Base-by-base conservation (phyloP, 169 alveolate genomes). In the Hepatocystis sp. region DNA sequence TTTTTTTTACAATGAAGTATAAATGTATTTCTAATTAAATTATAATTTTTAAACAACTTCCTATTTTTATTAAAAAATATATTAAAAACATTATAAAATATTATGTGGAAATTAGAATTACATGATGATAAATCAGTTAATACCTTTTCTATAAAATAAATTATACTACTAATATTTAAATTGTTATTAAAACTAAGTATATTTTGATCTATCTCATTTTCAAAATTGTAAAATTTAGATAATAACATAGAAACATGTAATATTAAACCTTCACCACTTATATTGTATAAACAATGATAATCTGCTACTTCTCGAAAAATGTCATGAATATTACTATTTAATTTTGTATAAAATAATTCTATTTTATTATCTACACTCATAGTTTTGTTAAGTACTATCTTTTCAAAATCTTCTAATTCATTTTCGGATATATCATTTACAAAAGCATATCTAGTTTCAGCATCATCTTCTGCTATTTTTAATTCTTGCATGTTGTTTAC, bases 41-140 rank as follows among this genome's bases (percentile, higher is more conserved):
- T 42, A 52, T 66, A 67, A 19, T 84, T 67, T 53, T 66, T 39
- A 49, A 67, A 84, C 28, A 66, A 13, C 2, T 64, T 60, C 30
- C 40, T 67, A 21, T 49, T 86, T 47, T 85, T 85, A 65, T 68
- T 84, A 63, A 90, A 92, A 23, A 92, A 51, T 53, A 84, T 67
- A 34, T 71, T 86, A 64, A 90, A 92, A 8, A 90, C 67, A 46
- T 90, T 91, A 67, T 90, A 92, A 67, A 92, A 92, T 61, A 92
- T 89, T 5, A 92, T 61, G 49, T 84, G 90, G 15, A 90, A 76
- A 19, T 90, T 85, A 2, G 86, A 56, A 42, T 71, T 71, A 71
- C 86, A 71, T 30, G 3, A 13, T n/a, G 78, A 56, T 10, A 71
- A 34, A 44, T 71, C 86, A 36, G 53, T 56, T 56, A 71, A 49